These are phyloP conservation scores for Fusarium sp. DNA, from an alignment of 2,329 filamentous ascomycete genomes.

Conservation along the genomic window DNA sequence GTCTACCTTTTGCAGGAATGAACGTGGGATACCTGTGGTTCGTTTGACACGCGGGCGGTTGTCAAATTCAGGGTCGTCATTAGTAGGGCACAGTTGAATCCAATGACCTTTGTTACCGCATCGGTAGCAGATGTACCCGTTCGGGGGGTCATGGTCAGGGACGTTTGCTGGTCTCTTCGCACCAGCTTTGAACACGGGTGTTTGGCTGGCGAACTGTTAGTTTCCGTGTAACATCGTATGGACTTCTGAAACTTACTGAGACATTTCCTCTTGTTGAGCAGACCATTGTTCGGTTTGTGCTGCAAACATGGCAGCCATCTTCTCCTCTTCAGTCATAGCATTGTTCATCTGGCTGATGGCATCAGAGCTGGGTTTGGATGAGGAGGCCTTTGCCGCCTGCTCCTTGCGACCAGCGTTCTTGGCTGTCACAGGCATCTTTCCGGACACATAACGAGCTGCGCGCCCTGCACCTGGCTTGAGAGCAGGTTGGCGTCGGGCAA, in stretches of 20 bases:
- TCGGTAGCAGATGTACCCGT: slow-evolving; percentile 94
- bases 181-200: slow-evolving; percentile 68
- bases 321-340: slow-evolving; percentile 92
- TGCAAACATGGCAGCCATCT: slow-evolving; percentile 90
- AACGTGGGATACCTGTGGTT: slow-evolving; percentile 95
- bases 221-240: slow-evolving; percentile 4
- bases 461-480: slow-evolving; percentile 86
- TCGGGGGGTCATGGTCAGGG: slow-evolving; percentile 91
- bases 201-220: slow-evolving; percentile 62
- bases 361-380: slow-evolving; percentile 65
- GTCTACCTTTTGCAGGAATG: slow-evolving; percentile 94
- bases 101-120: slow-evolving; percentile 99
- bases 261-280: slow-evolving; percentile 91
- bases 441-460: slow-evolving; percentile 93
- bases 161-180: slow-evolving; percentile 77
- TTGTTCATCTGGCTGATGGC: slow-evolving; percentile 74
- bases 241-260: slow-evolving; percentile 66
- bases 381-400: slow-evolving; percentile 65
- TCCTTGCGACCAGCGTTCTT: slow-evolving; percentile 80
- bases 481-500: slow-evolving; percentile 87
- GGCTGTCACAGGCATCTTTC: slow-evolving; percentile 90
- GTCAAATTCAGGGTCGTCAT: slow-evolving; percentile 96
- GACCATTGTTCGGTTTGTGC: slow-evolving; percentile 92
- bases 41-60: slow-evolving; percentile 93
- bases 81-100: slow-evolving; percentile 99